These are phyloP conservation scores for Trichophyton schoenleinii DNA, from an alignment of 2,329 filamentous ascomycete genomes.

Conservation along the genomic window DNA sequence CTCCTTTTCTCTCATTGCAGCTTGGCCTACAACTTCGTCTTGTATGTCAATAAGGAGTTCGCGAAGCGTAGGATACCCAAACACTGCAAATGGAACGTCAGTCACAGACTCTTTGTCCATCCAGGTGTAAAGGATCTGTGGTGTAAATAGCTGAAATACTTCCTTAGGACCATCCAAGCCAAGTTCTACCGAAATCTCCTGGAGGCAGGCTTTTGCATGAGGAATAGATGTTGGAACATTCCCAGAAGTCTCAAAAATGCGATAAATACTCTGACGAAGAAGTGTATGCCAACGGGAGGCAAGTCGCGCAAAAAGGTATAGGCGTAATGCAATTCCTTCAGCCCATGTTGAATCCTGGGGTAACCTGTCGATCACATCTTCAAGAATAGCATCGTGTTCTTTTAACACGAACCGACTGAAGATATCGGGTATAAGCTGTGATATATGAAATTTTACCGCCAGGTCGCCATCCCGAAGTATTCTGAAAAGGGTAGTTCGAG, in stretches of 20 bases:
- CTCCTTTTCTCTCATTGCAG: slow-evolving; percentile 68
- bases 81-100: slow-evolving; percentile 73
- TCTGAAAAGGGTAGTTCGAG: slow-evolving; percentile 59
- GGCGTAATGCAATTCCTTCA: slow-evolving; percentile 75
- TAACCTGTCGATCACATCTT: slow-evolving; percentile 70
- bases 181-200: slow-evolving; percentile 52
- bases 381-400: slow-evolving; percentile 69
- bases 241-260: slow-evolving; percentile 83
- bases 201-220: slow-evolving; percentile 63
- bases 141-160: slow-evolving; percentile 71
- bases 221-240: slow-evolving; percentile 51
- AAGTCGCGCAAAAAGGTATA: slow-evolving; percentile 62
- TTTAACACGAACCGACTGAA: slow-evolving; percentile 75
- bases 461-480: slow-evolving; percentile 57
- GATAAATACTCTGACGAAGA: slow-evolving; percentile 74
- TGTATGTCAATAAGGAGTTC: slow-evolving; percentile 60
- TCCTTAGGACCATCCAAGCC: slow-evolving; percentile 52
- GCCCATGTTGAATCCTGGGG: slow-evolving; percentile 56
- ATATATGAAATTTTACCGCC: slow-evolving; percentile 62
- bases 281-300: slow-evolving; percentile 78
- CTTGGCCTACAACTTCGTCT: slow-evolving; percentile 65
- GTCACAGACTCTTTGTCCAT: slow-evolving; percentile 53
- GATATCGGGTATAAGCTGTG: slow-evolving; percentile 54
- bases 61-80: slow-evolving; percentile 58
- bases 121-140: slow-evolving; percentile 88